Conservation (phyloP, 2,329 filamentous ascomycete species). For the Epichloe hybrida region DNA sequence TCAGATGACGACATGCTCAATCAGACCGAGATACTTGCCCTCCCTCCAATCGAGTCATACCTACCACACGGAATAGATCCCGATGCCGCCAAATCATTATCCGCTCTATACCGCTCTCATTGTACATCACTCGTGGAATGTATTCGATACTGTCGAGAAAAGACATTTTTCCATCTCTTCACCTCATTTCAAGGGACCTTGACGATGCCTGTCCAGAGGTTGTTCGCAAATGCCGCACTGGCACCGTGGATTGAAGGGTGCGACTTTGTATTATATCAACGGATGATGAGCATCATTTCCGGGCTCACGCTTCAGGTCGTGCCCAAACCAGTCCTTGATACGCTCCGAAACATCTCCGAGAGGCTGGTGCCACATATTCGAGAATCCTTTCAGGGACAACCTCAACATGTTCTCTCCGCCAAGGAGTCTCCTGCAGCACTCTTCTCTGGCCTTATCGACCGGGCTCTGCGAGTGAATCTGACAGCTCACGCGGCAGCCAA, state of each 20-base stretch:
- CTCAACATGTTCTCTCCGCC: conserved; percentile 70
- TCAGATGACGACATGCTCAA: conserved; percentile 35
- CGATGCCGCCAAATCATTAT: conserved; percentile 74
- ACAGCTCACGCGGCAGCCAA: conserved; percentile 90
- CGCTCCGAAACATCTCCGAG: conserved; percentile 75
- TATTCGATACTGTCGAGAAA: conserved; percentile 91
- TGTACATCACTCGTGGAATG: conserved; percentile 92
- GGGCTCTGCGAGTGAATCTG: conserved; percentile 80
- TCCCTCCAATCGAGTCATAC: conserved; percentile 80
- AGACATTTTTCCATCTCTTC: conserved; percentile 90
- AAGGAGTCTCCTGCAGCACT: conserved; percentile 80
- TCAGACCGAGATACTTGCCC: conserved; percentile 56
- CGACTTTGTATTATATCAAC: conserved; percentile 91
- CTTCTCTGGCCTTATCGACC: conserved; percentile 75
- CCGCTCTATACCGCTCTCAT: conserved; percentile 82
- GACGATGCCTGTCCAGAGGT: conserved; percentile 89
- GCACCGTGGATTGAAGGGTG: conserved; percentile 92
- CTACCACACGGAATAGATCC: conserved; percentile 70
- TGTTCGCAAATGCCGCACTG: conserved; percentile 68
- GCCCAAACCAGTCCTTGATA: conserved; percentile 74
- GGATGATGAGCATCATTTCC: conserved; percentile 86
- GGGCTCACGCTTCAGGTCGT: conserved; percentile 84
- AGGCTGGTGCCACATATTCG: conserved; percentile 69
- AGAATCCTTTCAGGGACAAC: conserved; percentile 73
- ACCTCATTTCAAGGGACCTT: conserved; percentile 92